Base-by-base conservation (phyloP, 106 monocot genomes). In the Dendrobium huoshanense region DNA sequence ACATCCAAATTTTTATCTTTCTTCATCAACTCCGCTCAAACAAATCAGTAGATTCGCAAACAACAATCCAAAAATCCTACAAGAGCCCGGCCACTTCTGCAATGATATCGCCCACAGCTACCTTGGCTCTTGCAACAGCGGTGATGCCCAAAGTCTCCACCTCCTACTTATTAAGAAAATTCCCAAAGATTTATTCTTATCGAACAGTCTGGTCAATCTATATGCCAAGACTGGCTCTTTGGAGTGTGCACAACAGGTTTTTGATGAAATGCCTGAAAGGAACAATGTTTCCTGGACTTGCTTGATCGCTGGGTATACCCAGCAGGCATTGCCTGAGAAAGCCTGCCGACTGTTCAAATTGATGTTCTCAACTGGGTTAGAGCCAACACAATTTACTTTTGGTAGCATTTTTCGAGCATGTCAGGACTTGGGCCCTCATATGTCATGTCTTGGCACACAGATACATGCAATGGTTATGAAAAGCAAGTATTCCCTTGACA, bases 251-350 rank as follows among this genome's bases (percentile, higher is more conserved):
- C 88, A 42, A n/a, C 55, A 87, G 18, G n/a, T 93, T 72, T 93
- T 96, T 37, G 93, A 91, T 65, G 79, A 79, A 87, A 88, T 96
- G 79, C 78, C 79, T 16, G 79, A 90, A 2, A 87, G 72, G 82
- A 96, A 96, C 79, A 68, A 77, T 18, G 88, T 93, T 25, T 96
- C 96, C 2, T 96, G 91, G 89, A 93, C 91, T 65, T 93, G 88
- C 80, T 64, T 96, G 79, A 90, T 93, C 37, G 72, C 89, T 19
- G 93, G 93, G 4, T 86, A 90, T 75, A 73, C 85, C 10, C 86
- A 88, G 73, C 9, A 25, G 2, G 83, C 85, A 0, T 59, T 83
- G 3, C 75, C 85, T 1, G 51, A 85, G 4, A 79, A 87, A 56
- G 89, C 88, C 3, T 88, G 77, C 54, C 10, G 6, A 9, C 43